These are phyloP conservation scores for Tausonia pullulans DNA, from an alignment of 1,284 basidiomycete species.

Conservation along the genomic window DNA sequence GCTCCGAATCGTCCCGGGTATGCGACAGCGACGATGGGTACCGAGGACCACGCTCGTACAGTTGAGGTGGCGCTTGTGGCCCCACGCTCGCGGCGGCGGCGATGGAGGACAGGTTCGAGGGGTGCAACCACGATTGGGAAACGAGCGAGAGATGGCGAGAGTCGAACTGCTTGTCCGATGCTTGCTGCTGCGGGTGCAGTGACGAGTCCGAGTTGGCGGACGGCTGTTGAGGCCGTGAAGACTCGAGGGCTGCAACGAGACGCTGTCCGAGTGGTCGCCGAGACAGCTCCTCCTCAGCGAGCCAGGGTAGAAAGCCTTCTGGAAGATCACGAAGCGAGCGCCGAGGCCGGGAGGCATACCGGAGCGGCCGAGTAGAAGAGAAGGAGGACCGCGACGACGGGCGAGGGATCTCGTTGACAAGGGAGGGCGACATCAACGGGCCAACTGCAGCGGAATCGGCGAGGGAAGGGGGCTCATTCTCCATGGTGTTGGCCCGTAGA, in stretches of 20 bases:
- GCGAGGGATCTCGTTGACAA: conserved; percentile 12
- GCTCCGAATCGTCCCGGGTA: not conserved
- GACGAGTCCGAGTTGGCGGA: not conserved
- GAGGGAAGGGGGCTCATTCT: conserved; percentile 11
- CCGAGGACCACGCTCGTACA: not conserved
- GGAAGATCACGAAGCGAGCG: conserved; percentile 25
- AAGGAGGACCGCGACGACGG: conserved; percentile 27
- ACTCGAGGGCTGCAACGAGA: not conserved
- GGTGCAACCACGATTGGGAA: not conserved
- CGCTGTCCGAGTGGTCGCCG: not conserved
- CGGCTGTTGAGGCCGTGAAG: not conserved
- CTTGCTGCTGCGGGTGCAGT: not conserved
- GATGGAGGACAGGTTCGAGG: not conserved
- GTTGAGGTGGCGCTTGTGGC: not conserved
- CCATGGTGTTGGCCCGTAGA: conserved; percentile 4
- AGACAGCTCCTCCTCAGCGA: conserved; percentile 24
- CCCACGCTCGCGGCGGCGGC: not conserved
- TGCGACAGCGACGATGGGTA: not conserved
- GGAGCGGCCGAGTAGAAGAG: conserved; percentile 28
- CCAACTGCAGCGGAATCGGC: conserved; percentile 24
- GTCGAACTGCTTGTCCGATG: not conserved
- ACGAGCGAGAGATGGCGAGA: not conserved
- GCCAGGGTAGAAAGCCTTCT: conserved; percentile 31
- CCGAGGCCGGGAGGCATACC: conserved; percentile 22
- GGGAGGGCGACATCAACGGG: conserved; percentile 8